Percentiles rank a stretch among this genome's conserved stretches.
Conservation (phyloP, 139 green algal species). For the Protoeuglena noctilucae region DNA sequence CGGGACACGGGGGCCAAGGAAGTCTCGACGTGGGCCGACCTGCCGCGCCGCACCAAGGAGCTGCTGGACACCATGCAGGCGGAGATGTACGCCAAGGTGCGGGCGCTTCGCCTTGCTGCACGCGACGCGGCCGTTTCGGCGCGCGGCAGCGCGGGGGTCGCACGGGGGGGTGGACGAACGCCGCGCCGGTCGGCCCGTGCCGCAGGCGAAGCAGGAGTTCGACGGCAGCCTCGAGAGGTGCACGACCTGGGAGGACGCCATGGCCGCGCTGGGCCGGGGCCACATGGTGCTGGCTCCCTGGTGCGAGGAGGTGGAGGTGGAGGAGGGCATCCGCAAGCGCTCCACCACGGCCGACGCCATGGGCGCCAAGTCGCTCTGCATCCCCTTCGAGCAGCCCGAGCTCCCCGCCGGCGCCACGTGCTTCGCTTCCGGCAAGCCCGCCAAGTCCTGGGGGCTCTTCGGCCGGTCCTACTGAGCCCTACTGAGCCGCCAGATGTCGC, state of each 20-base stretch:
- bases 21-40: constrained; percentile 50
- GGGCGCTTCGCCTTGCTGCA: too few relatives aligned
- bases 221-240: constrained; percentile 37
- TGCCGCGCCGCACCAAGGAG: constrained; percentile 30
- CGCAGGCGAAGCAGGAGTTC: too few relatives aligned
- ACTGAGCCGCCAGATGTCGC: too few relatives aligned
- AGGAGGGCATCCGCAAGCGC: constrained; percentile 85
- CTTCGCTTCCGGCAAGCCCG: constrained; percentile 81
- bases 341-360: constrained; percentile 53
- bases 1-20: constrained; percentile 87
- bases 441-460: constrained; percentile 91
- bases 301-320: constrained; percentile 58
- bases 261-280: constrained; percentile 65
- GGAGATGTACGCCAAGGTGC: constrained; percentile 58
- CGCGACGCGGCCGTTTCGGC: too few relatives aligned
- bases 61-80: constrained; percentile 72
- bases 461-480: constrained; percentile 86
- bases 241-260: constrained; percentile 86
- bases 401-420: constrained; percentile 73
- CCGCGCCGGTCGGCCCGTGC: too few relatives aligned
- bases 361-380: constrained; percentile 93
- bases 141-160: background rate
- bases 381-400: constrained; percentile 80
- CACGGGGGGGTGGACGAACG: too few relatives aligned
- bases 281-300: constrained; percentile 89